Base-by-base conservation (phyloP, 2,329 filamentous ascomycete genomes). In the Penicillium oxalicum region DNA sequence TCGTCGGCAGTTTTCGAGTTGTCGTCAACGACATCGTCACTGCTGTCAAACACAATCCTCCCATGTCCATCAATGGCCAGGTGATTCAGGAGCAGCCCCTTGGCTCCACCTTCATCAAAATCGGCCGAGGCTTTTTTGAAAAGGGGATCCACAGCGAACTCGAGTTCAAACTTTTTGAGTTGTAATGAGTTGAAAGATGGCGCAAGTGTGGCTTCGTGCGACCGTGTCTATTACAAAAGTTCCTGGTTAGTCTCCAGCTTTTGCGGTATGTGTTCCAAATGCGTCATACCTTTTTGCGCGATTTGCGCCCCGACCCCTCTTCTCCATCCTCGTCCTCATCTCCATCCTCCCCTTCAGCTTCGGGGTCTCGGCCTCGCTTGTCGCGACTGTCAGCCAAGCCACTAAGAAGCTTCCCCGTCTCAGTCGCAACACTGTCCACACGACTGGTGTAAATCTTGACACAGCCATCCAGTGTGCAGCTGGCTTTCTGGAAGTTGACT, bases 401-500 rank as follows among this genome's bases (percentile, higher is more conserved):
- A 70, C 91, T 97, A 35, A 98, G 73, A 52, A 98, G 77, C 70
- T 95, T 95, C 44, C 91, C 91, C 0, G 93, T 98, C 71, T 98
- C 93, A 1, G 91, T 97, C 38, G 93, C 93, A 43, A 98, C 93
- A 67, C 91, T 97, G 73, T 98, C 93, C 43, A 98, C 91, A 77
- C 93, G 81, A 74, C 91, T 96, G 2, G 93, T 98, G 70, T 98
- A 98, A 63, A 98, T 97, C 74, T 98, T 98, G 64, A 98, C 93
- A 66, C 93, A 98, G 18, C 93, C 93, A 66, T 98, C 93, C 13
- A 98, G 77, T 0, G 93, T 98, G 72, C 90, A 97, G 72, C 91
- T 96, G 50, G 93, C 93, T 69, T 95, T 95, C 67, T 98, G 93
- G 61, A 98, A 98, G 68, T 98, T 98, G 70, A 98, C 91, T 11